phyloP scores from a whole-genome alignment of 2,329 filamentous ascomycete genomes.

The Fusarium sp. region DNA sequence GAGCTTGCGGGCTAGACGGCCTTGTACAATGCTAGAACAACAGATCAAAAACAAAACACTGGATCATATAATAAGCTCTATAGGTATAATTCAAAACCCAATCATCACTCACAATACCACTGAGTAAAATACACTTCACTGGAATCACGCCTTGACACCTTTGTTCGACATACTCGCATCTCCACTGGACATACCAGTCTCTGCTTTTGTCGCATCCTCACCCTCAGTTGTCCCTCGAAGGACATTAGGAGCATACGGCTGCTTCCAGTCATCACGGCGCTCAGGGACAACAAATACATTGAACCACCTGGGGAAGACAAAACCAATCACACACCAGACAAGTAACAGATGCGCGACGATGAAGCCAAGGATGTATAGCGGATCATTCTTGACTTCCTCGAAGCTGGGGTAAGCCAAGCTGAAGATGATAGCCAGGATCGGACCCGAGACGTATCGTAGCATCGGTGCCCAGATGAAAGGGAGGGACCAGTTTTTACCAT shows the following conservation, averaged over 20 bases:
- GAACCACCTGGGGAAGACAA: background rate
- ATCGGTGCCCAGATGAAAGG: background rate
- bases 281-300: background rate
- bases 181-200: background rate
- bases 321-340: background rate
- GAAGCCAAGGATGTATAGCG: background rate
- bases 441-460: background rate
- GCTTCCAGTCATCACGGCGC: background rate
- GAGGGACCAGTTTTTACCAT: background rate
- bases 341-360: background rate
- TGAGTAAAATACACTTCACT: background rate
- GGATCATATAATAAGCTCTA: background rate
- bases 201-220: background rate
- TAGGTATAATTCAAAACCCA: background rate
- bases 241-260: background rate
- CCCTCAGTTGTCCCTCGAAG: background rate
- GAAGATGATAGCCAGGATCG: background rate
- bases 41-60: too few species aligned
- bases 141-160: background rate
- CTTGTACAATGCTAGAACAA: too few species aligned
- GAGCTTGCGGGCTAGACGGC: background rate
- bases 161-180: background rate
- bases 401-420: background rate
- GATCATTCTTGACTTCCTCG: background rate
- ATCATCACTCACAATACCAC: background rate